Evolutionary conservation across 345 rosid genomes (phyloP).

Genomic region (Camelina laxa): DNA sequence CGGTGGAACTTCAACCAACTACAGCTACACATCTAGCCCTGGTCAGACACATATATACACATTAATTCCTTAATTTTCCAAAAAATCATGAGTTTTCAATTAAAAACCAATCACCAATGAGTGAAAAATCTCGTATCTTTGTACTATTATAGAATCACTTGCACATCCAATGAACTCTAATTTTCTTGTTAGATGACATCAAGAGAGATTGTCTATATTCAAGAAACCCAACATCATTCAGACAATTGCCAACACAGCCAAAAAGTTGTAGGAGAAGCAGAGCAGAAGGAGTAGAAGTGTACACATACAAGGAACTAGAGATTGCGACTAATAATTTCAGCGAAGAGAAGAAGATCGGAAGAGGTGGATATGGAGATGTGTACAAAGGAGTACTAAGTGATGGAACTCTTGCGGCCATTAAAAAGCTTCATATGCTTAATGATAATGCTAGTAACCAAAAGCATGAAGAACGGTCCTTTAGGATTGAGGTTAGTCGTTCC

Average conservation of each 20-base stretch:
- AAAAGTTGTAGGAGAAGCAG: slow-evolving; percentile 37
- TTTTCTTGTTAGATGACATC: slow-evolving; percentile 21
- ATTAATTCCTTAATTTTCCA: background rate
- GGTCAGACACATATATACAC: slow-evolving; percentile 48
- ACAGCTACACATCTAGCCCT: slow-evolving; percentile 66
- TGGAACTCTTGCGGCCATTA: slow-evolving; percentile 83
- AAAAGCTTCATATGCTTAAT: slow-evolving; percentile 54
- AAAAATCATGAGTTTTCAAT: background rate
- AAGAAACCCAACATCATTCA: slow-evolving; percentile 31
- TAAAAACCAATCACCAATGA: background rate
- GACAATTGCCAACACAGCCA: slow-evolving; percentile 20
- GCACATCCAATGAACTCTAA: background rate
- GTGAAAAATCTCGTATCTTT: background rate
- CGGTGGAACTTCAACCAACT: slow-evolving; percentile 46
- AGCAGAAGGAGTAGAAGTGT: slow-evolving; percentile 68
- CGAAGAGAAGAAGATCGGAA: slow-evolving; percentile 68
- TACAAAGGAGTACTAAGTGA: slow-evolving; percentile 72
- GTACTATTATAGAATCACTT: background rate
- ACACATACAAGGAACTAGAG: slow-evolving; percentile 84
- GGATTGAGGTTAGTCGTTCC: slow-evolving; percentile 66
- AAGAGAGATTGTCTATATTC: slow-evolving; percentile 34
- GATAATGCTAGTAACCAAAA: slow-evolving; percentile 53
- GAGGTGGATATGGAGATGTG: slow-evolving; percentile 65
- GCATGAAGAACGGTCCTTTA: slow-evolving; percentile 81
- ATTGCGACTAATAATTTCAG: slow-evolving; percentile 63